phyloP scores from a whole-genome alignment of 352 stramenopile genomes.

The Pythium monospermum region DNA sequence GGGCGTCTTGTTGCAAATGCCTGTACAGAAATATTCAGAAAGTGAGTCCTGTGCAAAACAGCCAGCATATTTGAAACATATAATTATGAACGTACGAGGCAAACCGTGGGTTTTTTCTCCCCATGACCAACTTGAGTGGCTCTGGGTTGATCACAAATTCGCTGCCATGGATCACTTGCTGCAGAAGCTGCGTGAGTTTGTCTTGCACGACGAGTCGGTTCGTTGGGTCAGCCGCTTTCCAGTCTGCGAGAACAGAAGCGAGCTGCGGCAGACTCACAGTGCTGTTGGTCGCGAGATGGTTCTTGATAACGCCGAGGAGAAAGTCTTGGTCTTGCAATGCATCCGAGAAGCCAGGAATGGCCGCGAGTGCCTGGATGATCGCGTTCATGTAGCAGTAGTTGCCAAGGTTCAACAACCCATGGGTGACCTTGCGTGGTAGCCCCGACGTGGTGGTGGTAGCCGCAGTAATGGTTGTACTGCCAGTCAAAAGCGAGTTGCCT shows the following conservation, averaged over 20 bases:
- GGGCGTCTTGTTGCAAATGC: conserved; percentile 81
- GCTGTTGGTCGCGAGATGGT: conserved; percentile 33
- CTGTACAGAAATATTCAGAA: conserved; percentile 23
- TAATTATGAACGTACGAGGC: conserved; percentile 54
- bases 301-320: conserved; percentile 50
- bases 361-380: conserved; percentile 82
- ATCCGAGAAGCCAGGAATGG: conserved; percentile 59
- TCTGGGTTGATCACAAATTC: conserved; percentile 74
- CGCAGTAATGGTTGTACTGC: background rate
- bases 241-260: conserved; percentile 42
- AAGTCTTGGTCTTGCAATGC: conserved; percentile 50
- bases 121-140: conserved; percentile 73
- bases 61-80: background rate
- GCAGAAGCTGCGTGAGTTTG: conserved; percentile 49
- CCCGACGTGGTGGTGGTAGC: conserved; percentile 5
- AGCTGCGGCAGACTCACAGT: conserved; percentile 41
- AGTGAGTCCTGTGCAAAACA: conserved; percentile 6
- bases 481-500: background rate
- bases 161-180: conserved; percentile 54
- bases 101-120: conserved; percentile 72
- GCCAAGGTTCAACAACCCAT: conserved; percentile 93
- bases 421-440: conserved; percentile 38
- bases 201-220: conserved; percentile 57
- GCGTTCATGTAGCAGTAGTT: conserved; percentile 94
- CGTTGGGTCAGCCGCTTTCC: conserved; percentile 38